A percentile compares a stretch with the other conserved stretches of the same genome.
phyloP scores from a whole-genome alignment of 2,329 filamentous ascomycete genomes.

The Arthrobotrys sphaeroides region DNA sequence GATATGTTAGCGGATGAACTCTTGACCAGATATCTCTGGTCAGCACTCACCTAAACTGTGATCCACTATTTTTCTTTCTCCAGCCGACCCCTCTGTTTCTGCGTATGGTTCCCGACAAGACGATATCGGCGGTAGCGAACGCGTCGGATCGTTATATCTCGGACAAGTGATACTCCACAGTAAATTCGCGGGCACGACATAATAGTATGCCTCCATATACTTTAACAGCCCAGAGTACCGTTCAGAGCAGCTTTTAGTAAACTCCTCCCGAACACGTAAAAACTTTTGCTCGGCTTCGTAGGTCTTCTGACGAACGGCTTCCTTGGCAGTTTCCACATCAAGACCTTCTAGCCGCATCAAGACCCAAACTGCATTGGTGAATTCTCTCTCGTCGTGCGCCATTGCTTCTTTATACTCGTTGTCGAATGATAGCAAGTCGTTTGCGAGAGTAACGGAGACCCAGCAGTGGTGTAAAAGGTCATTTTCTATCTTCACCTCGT shows the following conservation, averaged over 20 bases:
- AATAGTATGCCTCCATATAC: neutral
- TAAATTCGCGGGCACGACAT: neutral
- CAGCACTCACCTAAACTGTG: too few relatives aligned
- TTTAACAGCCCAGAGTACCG: neutral
- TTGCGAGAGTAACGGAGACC: neutral
- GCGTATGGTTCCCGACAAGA: too few relatives aligned
- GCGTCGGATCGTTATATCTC: neutral
- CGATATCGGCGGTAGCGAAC: neutral
- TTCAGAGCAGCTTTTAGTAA: neutral
- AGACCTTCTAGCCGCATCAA: neutral
- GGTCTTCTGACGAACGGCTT: neutral
- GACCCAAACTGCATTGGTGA: neutral
- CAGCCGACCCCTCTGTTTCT: too few relatives aligned
- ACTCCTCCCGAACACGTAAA: neutral
- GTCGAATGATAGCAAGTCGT: conserved; percentile 7
- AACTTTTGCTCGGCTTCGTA: neutral
- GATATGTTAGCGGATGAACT: too few relatives aligned
- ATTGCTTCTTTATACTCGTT: neutral
- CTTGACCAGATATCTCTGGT: too few relatives aligned
- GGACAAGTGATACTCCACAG: conserved; percentile 1
- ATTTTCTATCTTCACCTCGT: neutral
- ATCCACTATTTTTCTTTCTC: too few relatives aligned
- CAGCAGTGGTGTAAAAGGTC: neutral
- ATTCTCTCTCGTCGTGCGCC: too few relatives aligned
- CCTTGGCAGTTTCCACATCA: neutral